A percentile compares a stretch with the other conserved stretches of the same genome.
These are phyloP conservation scores for Metroxylon sagu DNA, from an alignment of 176 grass and related monocot genomes.

Conservation along the genomic window DNA sequence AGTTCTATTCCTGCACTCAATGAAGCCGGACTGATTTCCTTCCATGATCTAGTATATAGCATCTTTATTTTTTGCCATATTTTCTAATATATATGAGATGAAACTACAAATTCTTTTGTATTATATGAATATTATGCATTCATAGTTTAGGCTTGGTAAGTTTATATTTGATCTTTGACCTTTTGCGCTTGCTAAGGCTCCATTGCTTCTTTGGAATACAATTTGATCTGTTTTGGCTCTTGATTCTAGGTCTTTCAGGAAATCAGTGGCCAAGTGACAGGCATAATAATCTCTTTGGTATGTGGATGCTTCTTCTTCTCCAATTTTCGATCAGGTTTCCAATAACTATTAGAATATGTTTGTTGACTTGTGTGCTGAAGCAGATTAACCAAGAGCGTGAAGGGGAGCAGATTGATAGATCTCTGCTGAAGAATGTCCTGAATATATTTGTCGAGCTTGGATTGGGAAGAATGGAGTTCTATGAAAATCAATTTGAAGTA, in stretches of 20 bases:
- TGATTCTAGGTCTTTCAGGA: slow-evolving; percentile 68
- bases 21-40: slow-evolving; percentile 67
- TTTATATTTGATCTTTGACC: too few species aligned
- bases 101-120: too few species aligned
- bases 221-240: not conserved
- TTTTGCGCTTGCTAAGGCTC: too few species aligned
- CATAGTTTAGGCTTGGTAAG: not conserved
- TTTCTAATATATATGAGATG: too few species aligned
- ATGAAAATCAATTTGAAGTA: slow-evolving; percentile 77
- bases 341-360: not conserved
- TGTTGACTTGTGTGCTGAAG: slow-evolving; percentile 10
- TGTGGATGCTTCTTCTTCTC: not conserved
- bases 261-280: slow-evolving; percentile 73
- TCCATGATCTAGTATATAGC: slow-evolving; percentile 51
- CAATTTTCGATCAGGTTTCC: not conserved
- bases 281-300: slow-evolving; percentile 74
- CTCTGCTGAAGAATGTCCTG: slow-evolving; percentile 86
- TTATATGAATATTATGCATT: too few species aligned
- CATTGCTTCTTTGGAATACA: too few species aligned
- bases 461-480: slow-evolving; percentile 57
- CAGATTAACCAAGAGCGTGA: slow-evolving; percentile 96
- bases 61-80: not conserved
- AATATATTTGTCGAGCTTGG: slow-evolving; percentile 99
- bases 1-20: slow-evolving; percentile 53
- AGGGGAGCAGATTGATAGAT: slow-evolving; percentile 76